Percentiles rank a stretch among this genome's conserved stretches.
phyloP scores from a whole-genome alignment of 768 basidiomycete species.

The Nidula microcarpa region DNA sequence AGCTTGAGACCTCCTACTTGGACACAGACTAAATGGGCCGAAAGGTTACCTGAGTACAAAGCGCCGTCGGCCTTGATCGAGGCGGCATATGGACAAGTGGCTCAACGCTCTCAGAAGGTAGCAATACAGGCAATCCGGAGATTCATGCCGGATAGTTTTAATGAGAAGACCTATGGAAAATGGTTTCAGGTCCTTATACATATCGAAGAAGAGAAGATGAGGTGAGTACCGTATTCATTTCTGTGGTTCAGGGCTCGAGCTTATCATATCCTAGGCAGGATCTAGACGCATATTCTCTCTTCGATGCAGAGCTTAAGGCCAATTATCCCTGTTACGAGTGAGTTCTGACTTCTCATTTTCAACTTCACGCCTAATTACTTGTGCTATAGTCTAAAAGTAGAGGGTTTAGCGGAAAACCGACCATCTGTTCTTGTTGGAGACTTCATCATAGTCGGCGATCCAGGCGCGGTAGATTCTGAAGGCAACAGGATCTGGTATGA shows the following conservation, averaged over 20 bases:
- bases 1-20: constrained; percentile 35
- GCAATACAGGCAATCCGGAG: constrained; percentile 17
- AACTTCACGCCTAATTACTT: not conserved
- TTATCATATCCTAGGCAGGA: constrained; percentile 23
- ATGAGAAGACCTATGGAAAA: constrained; percentile 33
- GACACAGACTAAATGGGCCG: constrained; percentile 31
- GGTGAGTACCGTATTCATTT: constrained; percentile 21
- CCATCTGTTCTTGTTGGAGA: constrained; percentile 57
- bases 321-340: constrained; percentile 42
- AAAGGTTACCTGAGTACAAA: constrained; percentile 23
- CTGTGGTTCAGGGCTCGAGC: constrained; percentile 6
- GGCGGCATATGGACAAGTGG: constrained; percentile 20
- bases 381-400: constrained; percentile 39
- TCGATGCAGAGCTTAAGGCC: constrained; percentile 27
- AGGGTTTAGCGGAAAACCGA: constrained; percentile 55
- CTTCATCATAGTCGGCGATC: constrained; percentile 31
- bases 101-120: constrained; percentile 7
- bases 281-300: constrained; percentile 31
- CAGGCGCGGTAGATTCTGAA: constrained; percentile 13
- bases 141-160: constrained; percentile 32
- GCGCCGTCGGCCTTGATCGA: constrained; percentile 26
- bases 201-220: constrained; percentile 48
- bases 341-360: constrained; percentile 6
- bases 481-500: constrained; percentile 28
- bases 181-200: constrained; percentile 45